These are phyloP conservation scores for Ceratocystis destructans DNA, from an alignment of 2,329 filamentous ascomycete species.

Conservation along the genomic window DNA sequence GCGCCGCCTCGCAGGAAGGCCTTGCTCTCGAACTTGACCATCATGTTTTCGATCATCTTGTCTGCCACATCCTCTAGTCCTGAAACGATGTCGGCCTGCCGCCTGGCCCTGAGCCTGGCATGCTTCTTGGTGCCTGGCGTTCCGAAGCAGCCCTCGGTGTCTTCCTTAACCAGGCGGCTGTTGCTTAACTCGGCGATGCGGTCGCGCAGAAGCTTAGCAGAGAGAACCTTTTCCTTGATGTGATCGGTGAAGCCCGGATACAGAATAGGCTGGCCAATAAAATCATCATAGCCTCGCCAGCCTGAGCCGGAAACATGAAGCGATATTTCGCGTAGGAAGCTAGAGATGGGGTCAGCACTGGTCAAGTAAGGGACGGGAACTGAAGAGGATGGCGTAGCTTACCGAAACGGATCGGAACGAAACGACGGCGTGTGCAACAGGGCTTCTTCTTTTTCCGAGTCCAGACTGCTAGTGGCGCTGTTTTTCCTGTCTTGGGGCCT, in stretches of 20 bases:
- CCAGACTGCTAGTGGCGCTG: conserved; percentile 20
- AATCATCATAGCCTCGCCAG: conserved; percentile 86
- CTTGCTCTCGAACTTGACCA: conserved; percentile 97
- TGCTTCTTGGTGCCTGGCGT: conserved; percentile 23
- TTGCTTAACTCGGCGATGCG: conserved; percentile 75
- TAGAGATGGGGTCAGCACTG: conserved; percentile 25
- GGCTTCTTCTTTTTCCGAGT: conserved; percentile 48
- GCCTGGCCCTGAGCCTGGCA: conserved; percentile 9
- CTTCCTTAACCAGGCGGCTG: conserved; percentile 56
- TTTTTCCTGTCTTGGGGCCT: conserved; percentile 23
- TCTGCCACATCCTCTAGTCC: conserved; percentile 70
- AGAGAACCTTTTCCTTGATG: conserved; percentile 68
- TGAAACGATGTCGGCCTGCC: conserved; percentile 29
- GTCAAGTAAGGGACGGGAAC: neutral
- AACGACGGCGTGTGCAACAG: conserved; percentile 80
- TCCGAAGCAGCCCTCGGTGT: conserved; percentile 41
- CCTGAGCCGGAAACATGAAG: conserved; percentile 84
- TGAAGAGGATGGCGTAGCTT: conserved; percentile 13
- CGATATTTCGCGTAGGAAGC: conserved; percentile 86
- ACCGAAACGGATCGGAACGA: conserved; percentile 52
- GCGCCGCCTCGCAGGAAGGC: conserved; percentile 85
- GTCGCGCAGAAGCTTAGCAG: conserved; percentile 56
- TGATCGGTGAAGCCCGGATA: conserved; percentile 84
- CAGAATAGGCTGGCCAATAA: conserved; percentile 85
- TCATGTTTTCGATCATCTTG: conserved; percentile 85